Conservation (phyloP, 495 filamentous ascomycete species). For the Daldinia decipiens region DNA sequence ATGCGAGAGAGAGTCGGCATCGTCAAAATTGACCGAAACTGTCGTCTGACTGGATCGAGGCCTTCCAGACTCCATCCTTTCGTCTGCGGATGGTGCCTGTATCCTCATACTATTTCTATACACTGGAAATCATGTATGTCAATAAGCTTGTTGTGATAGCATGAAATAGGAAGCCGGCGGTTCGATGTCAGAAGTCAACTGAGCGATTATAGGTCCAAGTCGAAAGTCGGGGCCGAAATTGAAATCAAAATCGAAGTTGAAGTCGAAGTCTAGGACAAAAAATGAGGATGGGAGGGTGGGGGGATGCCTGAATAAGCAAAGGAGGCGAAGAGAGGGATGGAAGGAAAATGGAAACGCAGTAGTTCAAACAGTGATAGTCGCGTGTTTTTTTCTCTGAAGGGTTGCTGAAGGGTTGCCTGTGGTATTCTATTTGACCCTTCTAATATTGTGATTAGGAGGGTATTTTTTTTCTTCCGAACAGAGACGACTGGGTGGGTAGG, state of each 20-base stretch:
- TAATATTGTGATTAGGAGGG: not conserved
- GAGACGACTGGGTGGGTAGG: not conserved
- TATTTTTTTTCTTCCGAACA: no score
- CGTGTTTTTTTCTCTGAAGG: constrained; percentile 7
- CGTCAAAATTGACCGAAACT: constrained; percentile 59
- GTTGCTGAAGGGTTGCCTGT: not conserved
- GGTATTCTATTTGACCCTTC: constrained; percentile 6
- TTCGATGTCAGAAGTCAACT: constrained; percentile 2
- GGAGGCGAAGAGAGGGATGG: constrained; percentile 13
- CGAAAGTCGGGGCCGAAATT: constrained; percentile 6
- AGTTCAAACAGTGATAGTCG: constrained; percentile 1
- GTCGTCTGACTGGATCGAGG: constrained; percentile 58
- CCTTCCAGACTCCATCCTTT: constrained; percentile 52
- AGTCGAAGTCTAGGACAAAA: constrained; percentile 4
- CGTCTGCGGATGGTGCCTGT: constrained; percentile 39
- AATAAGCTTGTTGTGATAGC: constrained; percentile 6
- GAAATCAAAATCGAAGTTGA: constrained; percentile 5
- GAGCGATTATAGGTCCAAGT: constrained; percentile 3
- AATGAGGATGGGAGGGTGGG: not conserved
- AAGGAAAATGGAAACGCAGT: constrained; percentile 8
- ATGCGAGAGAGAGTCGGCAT: constrained; percentile 51
- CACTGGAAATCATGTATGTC: constrained; percentile 41
- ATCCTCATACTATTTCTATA: constrained; percentile 42
- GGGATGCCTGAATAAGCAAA: not conserved
- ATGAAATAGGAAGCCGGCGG: constrained; percentile 3